A percentile compares a stretch with the other conserved stretches of the same genome.
Evolutionary conservation across 495 filamentous ascomycete species (phyloP).

Genomic region (Trichodelitschia bisporula): DNA sequence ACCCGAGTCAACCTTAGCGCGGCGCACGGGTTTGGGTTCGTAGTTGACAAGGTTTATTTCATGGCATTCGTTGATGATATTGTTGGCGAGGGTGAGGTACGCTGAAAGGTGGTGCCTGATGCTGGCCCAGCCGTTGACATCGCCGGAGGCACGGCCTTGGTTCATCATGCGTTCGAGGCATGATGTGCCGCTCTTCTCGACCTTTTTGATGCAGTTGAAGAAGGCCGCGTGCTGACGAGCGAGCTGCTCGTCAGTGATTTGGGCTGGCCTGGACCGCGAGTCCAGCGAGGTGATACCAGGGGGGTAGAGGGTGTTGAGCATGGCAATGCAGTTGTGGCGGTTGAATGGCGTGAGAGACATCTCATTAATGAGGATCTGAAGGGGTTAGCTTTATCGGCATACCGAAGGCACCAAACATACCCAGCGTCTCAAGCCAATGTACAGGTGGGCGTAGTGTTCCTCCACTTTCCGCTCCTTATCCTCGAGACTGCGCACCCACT

Average conservation of each 20-base stretch:
- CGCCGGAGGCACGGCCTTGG: constrained; percentile 24
- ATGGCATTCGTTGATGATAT: constrained; percentile 34
- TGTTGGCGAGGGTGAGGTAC: constrained; percentile 33
- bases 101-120: constrained; percentile 29
- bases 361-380: constrained; percentile 43
- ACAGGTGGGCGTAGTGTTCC: constrained; percentile 37
- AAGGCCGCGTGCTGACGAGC: constrained; percentile 35
- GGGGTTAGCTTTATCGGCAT: no score
- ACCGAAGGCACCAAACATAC: constrained; percentile 19
- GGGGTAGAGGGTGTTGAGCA: constrained; percentile 59
- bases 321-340: constrained; percentile 45
- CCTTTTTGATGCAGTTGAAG: constrained; percentile 37
- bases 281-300: constrained; percentile 16
- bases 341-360: constrained; percentile 37
- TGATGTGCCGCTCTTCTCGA: constrained; percentile 30
- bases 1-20: constrained; percentile 37
- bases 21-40: constrained; percentile 15
- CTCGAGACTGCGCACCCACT: constrained; percentile 29
- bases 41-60: constrained; percentile 24
- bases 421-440: constrained; percentile 45
- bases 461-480: constrained; percentile 32
- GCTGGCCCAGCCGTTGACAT: constrained; percentile 30
- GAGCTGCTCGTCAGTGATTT: constrained; percentile 25
- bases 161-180: constrained; percentile 30
- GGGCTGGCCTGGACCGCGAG: constrained; percentile 23